These are phyloP conservation scores for Hypoxylon intermedium DNA, from an alignment of 495 filamentous ascomycete species.

Conservation along the genomic window DNA sequence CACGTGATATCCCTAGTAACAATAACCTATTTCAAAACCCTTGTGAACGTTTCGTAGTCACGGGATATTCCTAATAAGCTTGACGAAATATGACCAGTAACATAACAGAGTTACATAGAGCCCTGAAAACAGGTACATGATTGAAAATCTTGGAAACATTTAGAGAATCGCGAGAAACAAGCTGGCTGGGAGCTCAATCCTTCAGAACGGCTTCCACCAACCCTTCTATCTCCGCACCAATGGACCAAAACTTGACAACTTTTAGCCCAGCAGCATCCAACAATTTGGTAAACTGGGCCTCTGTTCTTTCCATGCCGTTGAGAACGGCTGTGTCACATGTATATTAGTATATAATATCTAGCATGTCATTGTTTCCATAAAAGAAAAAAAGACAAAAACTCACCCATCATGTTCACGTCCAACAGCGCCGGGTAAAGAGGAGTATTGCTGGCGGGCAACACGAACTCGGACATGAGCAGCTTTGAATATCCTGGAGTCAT, in stretches of 20 bases:
- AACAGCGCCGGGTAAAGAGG: conserved; percentile 41
- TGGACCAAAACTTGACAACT: conserved; percentile 46
- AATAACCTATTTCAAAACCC: no score
- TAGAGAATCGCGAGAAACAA: no score
- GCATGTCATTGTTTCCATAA: not conserved
- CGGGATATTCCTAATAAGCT: no score
- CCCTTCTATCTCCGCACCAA: conserved; percentile 30
- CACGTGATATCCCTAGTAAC: no score
- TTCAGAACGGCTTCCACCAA: conserved; percentile 44
- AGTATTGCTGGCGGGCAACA: conserved; percentile 48
- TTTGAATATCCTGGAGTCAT: conserved; percentile 43
- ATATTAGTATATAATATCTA: not conserved
- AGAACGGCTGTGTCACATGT: conserved; percentile 9
- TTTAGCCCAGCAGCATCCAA: conserved; percentile 47
- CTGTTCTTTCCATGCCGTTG: conserved; percentile 47
- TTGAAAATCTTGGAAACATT: no score
- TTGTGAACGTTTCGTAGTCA: no score
- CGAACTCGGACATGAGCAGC: conserved; percentile 55
- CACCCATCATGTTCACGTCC: conserved; percentile 53
- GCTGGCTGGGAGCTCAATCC: no score
- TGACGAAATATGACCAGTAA: no score
- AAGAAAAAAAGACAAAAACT: not conserved
- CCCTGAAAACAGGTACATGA: no score
- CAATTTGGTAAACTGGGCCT: conserved; percentile 46
- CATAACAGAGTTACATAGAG: no score